Conservation (phyloP, 179 eudicot genomes). For the Actinidia arguta region DNA sequence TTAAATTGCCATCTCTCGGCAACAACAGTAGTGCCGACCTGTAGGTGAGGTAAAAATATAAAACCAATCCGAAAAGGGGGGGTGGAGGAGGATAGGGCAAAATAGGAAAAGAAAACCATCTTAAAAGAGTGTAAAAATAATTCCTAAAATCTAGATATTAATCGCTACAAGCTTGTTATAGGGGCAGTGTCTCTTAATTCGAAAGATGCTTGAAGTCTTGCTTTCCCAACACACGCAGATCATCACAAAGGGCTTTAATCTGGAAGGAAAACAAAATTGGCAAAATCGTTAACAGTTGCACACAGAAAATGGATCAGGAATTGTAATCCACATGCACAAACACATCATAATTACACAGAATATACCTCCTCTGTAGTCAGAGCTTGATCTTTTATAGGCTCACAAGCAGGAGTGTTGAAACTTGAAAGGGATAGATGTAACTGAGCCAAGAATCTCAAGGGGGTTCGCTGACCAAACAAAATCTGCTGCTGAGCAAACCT, state of each 20-base stretch:
- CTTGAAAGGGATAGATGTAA: constrained; percentile 67
- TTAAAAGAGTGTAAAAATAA: too few species aligned
- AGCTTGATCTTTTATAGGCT: constrained; percentile 68
- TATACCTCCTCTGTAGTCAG: constrained; percentile 86
- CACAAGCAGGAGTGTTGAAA: constrained; percentile 61
- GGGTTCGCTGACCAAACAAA: constrained; percentile 80
- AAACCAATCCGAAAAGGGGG: not conserved
- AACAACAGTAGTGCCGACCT: too few species aligned
- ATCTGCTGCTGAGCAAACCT: constrained; percentile 76
- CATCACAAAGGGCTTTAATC: constrained; percentile 86
- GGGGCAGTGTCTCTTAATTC: constrained; percentile 58
- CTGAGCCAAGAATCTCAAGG: constrained; percentile 78
- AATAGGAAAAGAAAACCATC: not conserved
- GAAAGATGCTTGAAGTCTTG: constrained; percentile 92
- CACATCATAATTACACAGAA: constrained; percentile 15
- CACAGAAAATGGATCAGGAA: not conserved
- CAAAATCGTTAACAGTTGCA: constrained; percentile 14
- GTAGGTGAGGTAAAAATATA: too few species aligned
- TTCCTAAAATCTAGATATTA: not conserved
- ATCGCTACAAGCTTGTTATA: not conserved
- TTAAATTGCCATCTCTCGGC: too few species aligned
- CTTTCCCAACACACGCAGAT: constrained; percentile 83
- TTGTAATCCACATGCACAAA: not conserved
- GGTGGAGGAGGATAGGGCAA: too few species aligned
- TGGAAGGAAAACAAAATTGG: constrained; percentile 29